Conservation (phyloP, 78 protist genomes). For the Speleostelium caveatum region DNA sequence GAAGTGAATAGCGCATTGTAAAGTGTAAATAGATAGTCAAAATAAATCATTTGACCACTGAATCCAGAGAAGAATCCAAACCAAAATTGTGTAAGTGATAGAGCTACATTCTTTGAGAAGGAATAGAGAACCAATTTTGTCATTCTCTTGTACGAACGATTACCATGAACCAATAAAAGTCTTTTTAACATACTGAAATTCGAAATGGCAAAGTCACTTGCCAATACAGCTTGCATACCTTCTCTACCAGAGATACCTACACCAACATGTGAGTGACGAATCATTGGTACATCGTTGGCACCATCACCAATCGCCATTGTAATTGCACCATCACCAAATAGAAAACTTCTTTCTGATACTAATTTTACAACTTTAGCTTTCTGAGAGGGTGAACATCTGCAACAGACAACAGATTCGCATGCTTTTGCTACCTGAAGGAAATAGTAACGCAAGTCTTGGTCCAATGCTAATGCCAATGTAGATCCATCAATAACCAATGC, state of each 20-base stretch:
- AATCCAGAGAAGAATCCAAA: conserved; percentile 84
- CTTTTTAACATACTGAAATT: conserved; percentile 87
- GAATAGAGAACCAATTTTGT: conserved; percentile 86
- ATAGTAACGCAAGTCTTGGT: conserved; percentile 56
- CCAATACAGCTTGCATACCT: conserved; percentile 94
- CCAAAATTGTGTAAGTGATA: conserved; percentile 83
- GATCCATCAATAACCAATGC: conserved; percentile 80
- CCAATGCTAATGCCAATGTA: conserved; percentile 51
- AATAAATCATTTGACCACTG: conserved; percentile 79
- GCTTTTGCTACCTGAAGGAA: conserved; percentile 67
- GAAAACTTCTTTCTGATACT: conserved; percentile 26
- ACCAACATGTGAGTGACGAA: conserved; percentile 90
- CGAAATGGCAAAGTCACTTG: conserved; percentile 94
- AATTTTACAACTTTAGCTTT: conserved; percentile 63
- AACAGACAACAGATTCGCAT: conserved; percentile 86
- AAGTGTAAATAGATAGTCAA: conserved; percentile 44
- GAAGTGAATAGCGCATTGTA: conserved; percentile 88
- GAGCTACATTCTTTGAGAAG: conserved; percentile 82
- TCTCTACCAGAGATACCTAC: conserved; percentile 97
- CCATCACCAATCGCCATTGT: conserved; percentile 98
- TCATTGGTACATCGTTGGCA: conserved; percentile 92
- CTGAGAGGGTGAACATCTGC: conserved; percentile 94
- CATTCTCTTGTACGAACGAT: conserved; percentile 92
- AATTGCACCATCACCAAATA: conserved; percentile 75
- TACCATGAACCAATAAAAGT: conserved; percentile 92